These are phyloP conservation scores for Cercophora scortea DNA, from an alignment of 495 filamentous ascomycete species.

Conservation along the genomic window DNA sequence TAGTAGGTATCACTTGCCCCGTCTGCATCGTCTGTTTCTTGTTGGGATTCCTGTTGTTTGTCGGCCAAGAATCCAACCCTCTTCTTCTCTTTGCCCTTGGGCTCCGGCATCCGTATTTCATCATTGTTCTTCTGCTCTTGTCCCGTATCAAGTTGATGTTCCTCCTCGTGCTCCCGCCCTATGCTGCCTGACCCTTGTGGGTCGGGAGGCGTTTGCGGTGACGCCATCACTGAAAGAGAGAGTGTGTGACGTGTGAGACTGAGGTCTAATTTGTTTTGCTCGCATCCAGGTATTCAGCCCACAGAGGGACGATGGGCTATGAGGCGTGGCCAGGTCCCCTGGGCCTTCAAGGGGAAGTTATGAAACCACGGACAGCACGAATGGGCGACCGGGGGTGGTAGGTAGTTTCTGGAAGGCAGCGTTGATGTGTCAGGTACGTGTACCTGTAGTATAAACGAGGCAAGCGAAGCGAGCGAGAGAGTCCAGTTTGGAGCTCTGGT, in stretches of 20 bases:
- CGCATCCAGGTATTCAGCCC: too few relatives aligned
- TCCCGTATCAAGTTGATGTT: background rate
- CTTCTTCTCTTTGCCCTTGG: slow-evolving; percentile 24
- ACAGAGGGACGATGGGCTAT: too few relatives aligned
- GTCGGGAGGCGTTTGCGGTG: slow-evolving; percentile 3
- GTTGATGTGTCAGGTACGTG: too few relatives aligned
- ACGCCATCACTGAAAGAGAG: slow-evolving; percentile 8
- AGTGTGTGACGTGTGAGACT: background rate
- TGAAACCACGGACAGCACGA: too few relatives aligned
- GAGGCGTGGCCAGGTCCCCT: too few relatives aligned
- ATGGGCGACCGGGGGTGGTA: too few relatives aligned
- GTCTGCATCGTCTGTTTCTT: background rate
- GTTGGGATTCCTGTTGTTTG: background rate
- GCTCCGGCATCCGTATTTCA: background rate
- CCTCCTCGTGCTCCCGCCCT: background rate
- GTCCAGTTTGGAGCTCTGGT: too few relatives aligned
- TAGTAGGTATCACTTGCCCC: background rate
- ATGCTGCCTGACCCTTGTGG: background rate
- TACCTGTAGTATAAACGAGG: too few relatives aligned
- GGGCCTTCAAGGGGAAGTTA: too few relatives aligned
- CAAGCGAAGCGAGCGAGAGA: too few relatives aligned
- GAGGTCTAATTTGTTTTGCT: too few relatives aligned
- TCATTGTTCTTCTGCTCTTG: background rate
- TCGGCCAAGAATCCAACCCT: slow-evolving; percentile 20
- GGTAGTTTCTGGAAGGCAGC: too few relatives aligned